phyloP scores from a whole-genome alignment of 2,329 filamentous ascomycete species.

The Colletotrichum orbiculare region DNA sequence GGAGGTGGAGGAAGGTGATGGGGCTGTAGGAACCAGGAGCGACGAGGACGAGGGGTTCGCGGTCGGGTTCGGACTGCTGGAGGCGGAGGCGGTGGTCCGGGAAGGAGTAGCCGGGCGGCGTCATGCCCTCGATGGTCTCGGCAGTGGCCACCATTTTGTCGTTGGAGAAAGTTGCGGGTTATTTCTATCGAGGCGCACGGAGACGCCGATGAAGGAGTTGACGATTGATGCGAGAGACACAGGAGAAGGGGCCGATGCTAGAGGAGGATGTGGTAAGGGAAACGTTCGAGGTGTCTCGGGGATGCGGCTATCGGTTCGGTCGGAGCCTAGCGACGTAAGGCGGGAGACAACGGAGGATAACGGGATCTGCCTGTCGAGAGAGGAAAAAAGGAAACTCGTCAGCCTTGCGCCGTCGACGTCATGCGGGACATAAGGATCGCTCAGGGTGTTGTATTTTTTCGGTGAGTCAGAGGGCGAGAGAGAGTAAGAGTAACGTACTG shows the following conservation, averaged over 20 bases:
- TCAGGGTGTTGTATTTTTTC: too few relatives aligned
- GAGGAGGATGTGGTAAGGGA: background rate
- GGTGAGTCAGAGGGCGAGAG: background rate
- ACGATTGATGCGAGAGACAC: too few relatives aligned
- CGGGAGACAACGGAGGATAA: constrained; percentile 28
- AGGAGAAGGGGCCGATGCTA: background rate
- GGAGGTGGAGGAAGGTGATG: constrained; percentile 80
- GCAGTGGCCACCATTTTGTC: constrained; percentile 31
- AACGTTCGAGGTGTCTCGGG: constrained; percentile 2
- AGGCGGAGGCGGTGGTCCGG: constrained; percentile 69
- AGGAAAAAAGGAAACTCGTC: constrained; percentile 15
- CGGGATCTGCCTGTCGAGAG: constrained; percentile 29
- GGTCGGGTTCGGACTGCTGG: constrained; percentile 64
- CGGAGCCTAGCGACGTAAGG: constrained; percentile 17
- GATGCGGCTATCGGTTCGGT: constrained; percentile 30
- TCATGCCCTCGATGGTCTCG: constrained; percentile 37
- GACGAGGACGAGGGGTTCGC: constrained; percentile 74
- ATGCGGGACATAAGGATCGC: constrained; percentile 2
- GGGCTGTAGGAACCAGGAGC: constrained; percentile 80
- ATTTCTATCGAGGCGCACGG: constrained; percentile 4
- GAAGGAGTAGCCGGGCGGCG: constrained; percentile 63
- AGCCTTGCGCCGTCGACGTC: constrained; percentile 35
- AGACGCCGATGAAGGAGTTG: constrained; percentile 1
- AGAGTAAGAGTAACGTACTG: background rate
- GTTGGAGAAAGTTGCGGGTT: constrained; percentile 4